phyloP scores from a whole-genome alignment of 2,329 filamentous ascomycete species.

The Nothophoma quercina region DNA sequence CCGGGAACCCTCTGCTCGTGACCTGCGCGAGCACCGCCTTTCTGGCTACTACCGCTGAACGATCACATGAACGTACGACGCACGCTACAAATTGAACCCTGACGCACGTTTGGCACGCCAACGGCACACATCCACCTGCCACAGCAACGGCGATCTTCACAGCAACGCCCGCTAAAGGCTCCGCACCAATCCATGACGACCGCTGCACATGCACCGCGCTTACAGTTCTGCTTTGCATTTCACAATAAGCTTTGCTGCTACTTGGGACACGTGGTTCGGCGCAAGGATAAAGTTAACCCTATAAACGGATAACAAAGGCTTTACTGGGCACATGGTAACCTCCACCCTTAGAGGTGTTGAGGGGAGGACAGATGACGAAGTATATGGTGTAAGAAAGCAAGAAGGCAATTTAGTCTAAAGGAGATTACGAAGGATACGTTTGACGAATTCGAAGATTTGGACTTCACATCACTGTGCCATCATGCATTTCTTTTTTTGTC shows the following conservation, averaged over 20 bases:
- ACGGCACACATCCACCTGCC: slow-evolving; percentile 13
- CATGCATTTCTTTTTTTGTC: slow-evolving; percentile 7
- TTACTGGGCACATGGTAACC: slow-evolving; percentile 17
- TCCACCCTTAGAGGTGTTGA: slow-evolving; percentile 37
- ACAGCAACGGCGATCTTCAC: slow-evolving; percentile 15
- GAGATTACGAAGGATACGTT: slow-evolving; percentile 1
- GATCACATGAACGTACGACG: slow-evolving; percentile 17
- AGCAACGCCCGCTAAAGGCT: slow-evolving; percentile 32
- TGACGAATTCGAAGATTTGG: slow-evolving; percentile 16
- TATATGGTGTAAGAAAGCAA: slow-evolving; percentile 15
- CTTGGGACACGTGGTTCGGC: slow-evolving; percentile 18
- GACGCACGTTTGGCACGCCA: slow-evolving; percentile 10
- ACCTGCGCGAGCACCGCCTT: slow-evolving; percentile 47
- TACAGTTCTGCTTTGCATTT: slow-evolving; percentile 27
- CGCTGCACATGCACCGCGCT: slow-evolving; percentile 22
- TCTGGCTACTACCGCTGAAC: slow-evolving; percentile 51
- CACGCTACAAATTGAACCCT: slow-evolving; percentile 3
- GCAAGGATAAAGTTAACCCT: slow-evolving; percentile 19
- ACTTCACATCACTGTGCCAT: slow-evolving; percentile 24
- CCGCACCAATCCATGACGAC: slow-evolving; percentile 25
- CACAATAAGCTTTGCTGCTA: slow-evolving; percentile 36
- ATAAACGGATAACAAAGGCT: slow-evolving; percentile 19
- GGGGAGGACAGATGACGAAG: slow-evolving; percentile 18
- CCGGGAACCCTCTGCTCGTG: slow-evolving; percentile 49
- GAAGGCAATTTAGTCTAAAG: slow-evolving; percentile 7